Evolutionary conservation across 305 asterid species (phyloP), one percentile per base, ranked within the genome.

Genomic region (Fraxinus nigra): DNA sequence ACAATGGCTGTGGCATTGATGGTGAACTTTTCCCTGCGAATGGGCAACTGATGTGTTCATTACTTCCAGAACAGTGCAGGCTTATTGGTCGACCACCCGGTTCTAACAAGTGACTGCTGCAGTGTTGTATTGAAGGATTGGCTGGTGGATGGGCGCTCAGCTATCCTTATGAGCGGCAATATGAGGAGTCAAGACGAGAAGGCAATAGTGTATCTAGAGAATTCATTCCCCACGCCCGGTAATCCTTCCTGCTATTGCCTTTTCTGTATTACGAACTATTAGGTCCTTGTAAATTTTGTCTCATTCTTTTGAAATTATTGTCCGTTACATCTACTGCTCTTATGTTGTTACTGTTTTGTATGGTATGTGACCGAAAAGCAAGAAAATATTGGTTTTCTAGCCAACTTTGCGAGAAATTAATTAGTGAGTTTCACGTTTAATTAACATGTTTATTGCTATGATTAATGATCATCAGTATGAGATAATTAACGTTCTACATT

Each of bases 61-160:
- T 92, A 77, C 95, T 95, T 81, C 98, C 98, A 11, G 98, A 95
- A 43, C 99, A 95, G 85, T 95, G 99, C 92, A 90, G 97, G 85
- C 99, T 95, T 48, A 91, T 95, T 74, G 99, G 98, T 1, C 94
- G 91, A 67, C 22, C 93, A 8, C 89, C 92, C 0, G 70, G 84
- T 79, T 84, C 86, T 79, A 84, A 79, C 84, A 90, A 86, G 81
- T 88, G 89, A 90, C 85, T 34, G 84, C 78, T 80, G 86, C 81
- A 61, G 76, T 35, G 10, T 65, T 32, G 9, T 5, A 22, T 59
- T 63, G 67, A 56, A n/a, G 24, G 26, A 24, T 56, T 28, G 54
- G 18, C 7, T 6, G 20, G 61, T 14, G 61, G 61, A 14, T 16
- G 14, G 4, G 20, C 14, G 7, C 61, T 61, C 70, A 13, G 80